These are phyloP conservation scores for Blastobotrys mokoenaii DNA, from an alignment of 805 yeast genomes.

Conservation along the genomic window DNA sequence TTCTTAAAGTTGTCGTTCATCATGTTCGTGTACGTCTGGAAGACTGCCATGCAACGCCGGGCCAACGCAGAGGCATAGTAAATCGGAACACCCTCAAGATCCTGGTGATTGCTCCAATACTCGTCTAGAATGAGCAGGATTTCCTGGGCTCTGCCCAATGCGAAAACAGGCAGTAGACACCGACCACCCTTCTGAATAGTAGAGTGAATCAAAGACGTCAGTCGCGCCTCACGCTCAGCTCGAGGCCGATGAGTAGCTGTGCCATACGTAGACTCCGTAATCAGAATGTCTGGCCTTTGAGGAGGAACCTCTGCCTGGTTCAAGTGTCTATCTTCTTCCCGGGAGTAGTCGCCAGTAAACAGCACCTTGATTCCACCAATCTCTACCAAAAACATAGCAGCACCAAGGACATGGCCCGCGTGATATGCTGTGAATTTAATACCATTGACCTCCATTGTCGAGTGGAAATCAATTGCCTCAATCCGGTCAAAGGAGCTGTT, in stretches of 20 bases:
- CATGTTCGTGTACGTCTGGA: conserved; percentile 92
- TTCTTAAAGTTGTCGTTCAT: conserved; percentile 88
- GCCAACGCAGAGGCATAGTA: conserved; percentile 92
- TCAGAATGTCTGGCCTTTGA: conserved; percentile 73
- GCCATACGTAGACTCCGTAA: conserved; percentile 95
- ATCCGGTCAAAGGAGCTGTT: conserved; percentile 79
- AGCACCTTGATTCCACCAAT: conserved; percentile 83
- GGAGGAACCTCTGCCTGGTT: conserved; percentile 97
- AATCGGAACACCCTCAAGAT: conserved; percentile 71
- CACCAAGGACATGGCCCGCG: conserved; percentile 99
- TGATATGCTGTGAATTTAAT: conserved; percentile 94
- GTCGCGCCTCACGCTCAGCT: conserved; percentile 68
- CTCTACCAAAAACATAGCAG: conserved; percentile 95
- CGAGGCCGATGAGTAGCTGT: conserved; percentile 95
- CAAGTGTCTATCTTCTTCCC: conserved; percentile 93
- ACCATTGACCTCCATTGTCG: conserved; percentile 91
- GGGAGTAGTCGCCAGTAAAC: conserved; percentile 94
- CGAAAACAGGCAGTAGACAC: conserved; percentile 87
- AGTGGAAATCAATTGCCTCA: conserved; percentile 91
- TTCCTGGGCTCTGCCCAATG: conserved; percentile 96
- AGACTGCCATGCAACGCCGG: conserved; percentile 93
- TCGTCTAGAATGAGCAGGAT: conserved; percentile 83
- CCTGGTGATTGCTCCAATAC: conserved; percentile 82
- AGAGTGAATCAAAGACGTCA: conserved; percentile 75
- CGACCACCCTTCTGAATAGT: conserved; percentile 85